phyloP scores from a whole-genome alignment of 192 early-diverging fungal species.

The Thamnidium elegans region DNA sequence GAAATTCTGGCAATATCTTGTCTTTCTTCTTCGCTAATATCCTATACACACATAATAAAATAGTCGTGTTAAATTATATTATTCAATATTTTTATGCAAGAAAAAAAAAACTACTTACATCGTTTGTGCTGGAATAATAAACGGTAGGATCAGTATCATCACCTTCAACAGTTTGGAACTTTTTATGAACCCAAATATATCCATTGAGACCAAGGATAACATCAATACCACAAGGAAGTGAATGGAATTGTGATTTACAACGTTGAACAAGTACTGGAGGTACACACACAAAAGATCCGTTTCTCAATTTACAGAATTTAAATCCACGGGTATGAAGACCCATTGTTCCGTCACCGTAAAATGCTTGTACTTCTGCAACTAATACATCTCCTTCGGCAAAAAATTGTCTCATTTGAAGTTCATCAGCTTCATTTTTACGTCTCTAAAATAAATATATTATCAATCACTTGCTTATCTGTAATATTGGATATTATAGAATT shows the following conservation, averaged over 20 bases:
- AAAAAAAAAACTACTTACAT: conserved; percentile 43
- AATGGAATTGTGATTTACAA: conserved; percentile 92
- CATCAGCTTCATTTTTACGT: conserved; percentile 93
- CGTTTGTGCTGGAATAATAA: conserved; percentile 88
- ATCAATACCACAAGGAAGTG: conserved; percentile 89
- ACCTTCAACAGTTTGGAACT: conserved; percentile 41
- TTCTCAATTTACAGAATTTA: conserved; percentile 69
- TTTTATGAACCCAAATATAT: conserved; percentile 92
- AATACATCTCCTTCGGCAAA: conserved; percentile 94
- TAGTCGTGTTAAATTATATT: neutral
- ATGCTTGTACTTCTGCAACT: conserved; percentile 58
- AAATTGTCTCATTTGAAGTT: conserved; percentile 94
- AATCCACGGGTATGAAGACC: conserved; percentile 85
- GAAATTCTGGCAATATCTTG: conserved; percentile 84
- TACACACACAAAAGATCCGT: conserved; percentile 75
- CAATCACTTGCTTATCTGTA: no score
- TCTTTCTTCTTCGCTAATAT: conserved; percentile 70
- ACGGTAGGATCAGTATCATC: conserved; percentile 77
- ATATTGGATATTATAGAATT: no score
- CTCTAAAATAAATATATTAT: conserved; percentile 46
- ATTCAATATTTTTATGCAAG: neutral
- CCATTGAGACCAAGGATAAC: conserved; percentile 95
- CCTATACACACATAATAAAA: conserved; percentile 35
- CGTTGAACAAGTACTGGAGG: conserved; percentile 89
- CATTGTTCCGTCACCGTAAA: conserved; percentile 84